Conservation (phyloP, 176 grass and related monocot genomes). For the Coix lacrymajobi region DNA sequence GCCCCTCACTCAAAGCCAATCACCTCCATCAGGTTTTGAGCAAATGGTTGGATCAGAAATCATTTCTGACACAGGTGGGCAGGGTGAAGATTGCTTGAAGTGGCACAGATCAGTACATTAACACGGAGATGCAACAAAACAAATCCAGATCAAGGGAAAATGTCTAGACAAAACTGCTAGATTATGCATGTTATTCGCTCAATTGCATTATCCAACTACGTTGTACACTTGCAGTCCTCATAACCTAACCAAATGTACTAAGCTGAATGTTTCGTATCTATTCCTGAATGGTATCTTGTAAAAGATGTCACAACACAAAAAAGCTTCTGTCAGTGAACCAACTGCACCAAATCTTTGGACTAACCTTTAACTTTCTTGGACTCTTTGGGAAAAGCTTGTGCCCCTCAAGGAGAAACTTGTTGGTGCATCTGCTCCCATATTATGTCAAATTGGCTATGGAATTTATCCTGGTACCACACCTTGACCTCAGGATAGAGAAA, state of each 20-base stretch:
- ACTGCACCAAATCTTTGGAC: background rate
- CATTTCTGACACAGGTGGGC: background rate
- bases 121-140: background rate
- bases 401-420: slow-evolving; percentile 47
- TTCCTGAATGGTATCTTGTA: background rate
- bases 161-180: background rate
- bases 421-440: slow-evolving; percentile 67
- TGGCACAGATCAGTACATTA: background rate
- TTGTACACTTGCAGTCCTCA: background rate
- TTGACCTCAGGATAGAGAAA: slow-evolving; percentile 62
- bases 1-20: background rate
- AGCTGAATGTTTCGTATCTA: background rate
- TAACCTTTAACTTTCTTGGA: slow-evolving; percentile 49
- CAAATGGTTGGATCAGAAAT: background rate
- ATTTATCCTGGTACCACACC: slow-evolving; percentile 51
- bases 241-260: background rate
- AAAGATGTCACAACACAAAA: slow-evolving; percentile 14
- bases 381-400: slow-evolving; percentile 62
- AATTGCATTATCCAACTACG: background rate
- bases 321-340: slow-evolving; percentile 10
- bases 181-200: background rate
- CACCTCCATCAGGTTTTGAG: background rate
- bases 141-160: slow-evolving; percentile 10
- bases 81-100: background rate
- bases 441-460: slow-evolving; percentile 43